Base-by-base conservation (phyloP, 2,329 filamentous ascomycete genomes). In the Xylariaceae sp. region DNA sequence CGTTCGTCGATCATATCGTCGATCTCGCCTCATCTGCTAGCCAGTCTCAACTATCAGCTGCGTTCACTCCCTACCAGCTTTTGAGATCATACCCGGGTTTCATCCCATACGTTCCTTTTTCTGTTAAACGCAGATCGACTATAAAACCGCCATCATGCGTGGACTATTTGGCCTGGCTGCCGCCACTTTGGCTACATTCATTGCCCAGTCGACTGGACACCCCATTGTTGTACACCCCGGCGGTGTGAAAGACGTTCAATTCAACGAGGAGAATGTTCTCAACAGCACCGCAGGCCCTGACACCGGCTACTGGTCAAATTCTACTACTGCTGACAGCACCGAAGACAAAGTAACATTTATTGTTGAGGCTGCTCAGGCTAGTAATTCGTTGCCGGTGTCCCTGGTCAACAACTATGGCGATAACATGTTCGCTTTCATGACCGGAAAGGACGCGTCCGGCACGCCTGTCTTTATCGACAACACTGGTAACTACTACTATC, bases 381-480 rank as follows among this genome's bases (percentile, higher is more conserved):
- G 45, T 11, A 18, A 10, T 18, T 6, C 51, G 15, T 42, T 56
- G 1, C 47, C 52, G 5, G 54, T 56, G 17, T 48, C 42, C 0
- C 10, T 56, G 18, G 38, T 47, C 5, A 56, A 56, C 9, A 56
- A 56, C 40, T 56, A 52, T 11, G 54, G 41, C 15, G 19, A 14
- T 30, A 47, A 47, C 1, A 56, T 56, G 54, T 48, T 45, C 42
- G 46, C 54, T 47, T 56, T 54, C 45, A 6, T 56, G 1, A 46
- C 39, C 10, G 54, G 54, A 6, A 38, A 14, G 11, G 54, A 56
- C 31, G 30, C 39, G 14, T 45, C 44, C 6, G 45, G 47, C 6
- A 6, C 5, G 5, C 52, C 54, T 3, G 45, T 45, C 32, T 47
- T 56, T 3, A 46, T 52, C 2, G 52, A 52, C 11, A 38, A 51